Evolutionary conservation across 225 moss, liverwort and hornwort genomes (phyloP), one percentile per base, ranked within the genome.

Genomic region (Pseudisothecium myosuroides): DNA sequence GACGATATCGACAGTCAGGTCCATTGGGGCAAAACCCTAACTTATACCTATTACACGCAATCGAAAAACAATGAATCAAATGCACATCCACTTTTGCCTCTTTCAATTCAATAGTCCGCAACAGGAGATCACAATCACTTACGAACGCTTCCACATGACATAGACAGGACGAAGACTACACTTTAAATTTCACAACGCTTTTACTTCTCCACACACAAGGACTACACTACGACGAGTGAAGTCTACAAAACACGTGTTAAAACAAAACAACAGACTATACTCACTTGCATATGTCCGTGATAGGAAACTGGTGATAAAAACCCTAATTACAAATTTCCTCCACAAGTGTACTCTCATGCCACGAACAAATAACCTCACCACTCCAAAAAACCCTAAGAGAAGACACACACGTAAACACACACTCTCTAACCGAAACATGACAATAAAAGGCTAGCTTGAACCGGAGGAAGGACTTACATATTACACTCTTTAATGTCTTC

Each of bases 401-500:
- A 83, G 41, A 75, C 72, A 32, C 34, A 24, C 82, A 67, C 24
- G 49, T 61, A 55, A 68, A 85, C 76, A 88, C 10, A 87, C 50
- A 84, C 22, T 72, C 73, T 50, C 20, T 83, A 52, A 23, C 72
- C 49, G 37, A 86, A 88, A 54, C 26, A 9, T 29, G 32, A 69
- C 18, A 80, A 56, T 62, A 67, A 28, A 87, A 66, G 34, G 19
- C 52, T 71, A 29, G 59, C 63, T 76, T 60, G 22, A 72, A 66
- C 67, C 78, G 41, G 31, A 87, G 28, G 19, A 49, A 88, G 37
- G 10, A 82, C 91, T 16, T 93, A 99, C 99, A 99, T 99, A 85
- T 99, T 99, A 94, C 99, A 99, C 95, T 99, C 99, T 92, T 99
- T 99, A 73, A 99, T 99, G 85, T 99, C 99, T 92, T 99, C 99